These are phyloP conservation scores for Vigna hirtella DNA, from an alignment of 306 rosid genomes.

Conservation along the genomic window DNA sequence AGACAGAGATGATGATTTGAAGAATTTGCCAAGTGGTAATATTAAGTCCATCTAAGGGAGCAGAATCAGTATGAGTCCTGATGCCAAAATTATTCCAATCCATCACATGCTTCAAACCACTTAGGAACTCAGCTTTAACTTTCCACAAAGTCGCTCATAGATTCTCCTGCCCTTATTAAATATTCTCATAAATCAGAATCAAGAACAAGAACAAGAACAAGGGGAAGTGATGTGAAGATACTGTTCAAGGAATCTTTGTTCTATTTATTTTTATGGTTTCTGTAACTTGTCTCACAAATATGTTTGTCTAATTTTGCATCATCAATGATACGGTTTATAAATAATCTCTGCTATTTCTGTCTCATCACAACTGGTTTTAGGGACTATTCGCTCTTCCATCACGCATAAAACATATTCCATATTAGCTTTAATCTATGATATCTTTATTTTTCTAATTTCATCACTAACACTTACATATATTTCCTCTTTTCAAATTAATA, in stretches of 20 bases:
- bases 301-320: slow-evolving; percentile 38
- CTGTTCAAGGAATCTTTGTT: slow-evolving; percentile 55
- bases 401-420: slow-evolving; percentile 45
- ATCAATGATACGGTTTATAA: slow-evolving; percentile 38
- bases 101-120: slow-evolving; percentile 59
- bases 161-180: slow-evolving; percentile 60
- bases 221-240: slow-evolving; percentile 54
- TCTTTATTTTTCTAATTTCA: slow-evolving; percentile 35
- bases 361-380: slow-evolving; percentile 40
- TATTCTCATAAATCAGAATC: slow-evolving; percentile 70
- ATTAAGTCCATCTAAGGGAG: slow-evolving; percentile 48
- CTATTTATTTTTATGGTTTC: slow-evolving; percentile 41
- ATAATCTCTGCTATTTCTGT: not conserved
- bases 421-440: slow-evolving; percentile 52
- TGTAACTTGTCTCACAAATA: slow-evolving; percentile 28
- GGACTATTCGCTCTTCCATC: slow-evolving; percentile 26
- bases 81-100: slow-evolving; percentile 51
- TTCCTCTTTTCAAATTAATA: slow-evolving; percentile 41
- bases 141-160: slow-evolving; percentile 51
- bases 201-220: slow-evolving; percentile 52
- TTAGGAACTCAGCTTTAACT: slow-evolving; percentile 67
- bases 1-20: slow-evolving; percentile 11
- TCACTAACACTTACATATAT: slow-evolving; percentile 37
- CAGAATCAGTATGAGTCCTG: slow-evolving; percentile 47
- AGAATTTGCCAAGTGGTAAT: slow-evolving; percentile 49